Evolutionary conservation across 257 asterid species (phyloP), one percentile per base, ranked within the genome.

Genomic region (Fraxinus cuspidata): DNA sequence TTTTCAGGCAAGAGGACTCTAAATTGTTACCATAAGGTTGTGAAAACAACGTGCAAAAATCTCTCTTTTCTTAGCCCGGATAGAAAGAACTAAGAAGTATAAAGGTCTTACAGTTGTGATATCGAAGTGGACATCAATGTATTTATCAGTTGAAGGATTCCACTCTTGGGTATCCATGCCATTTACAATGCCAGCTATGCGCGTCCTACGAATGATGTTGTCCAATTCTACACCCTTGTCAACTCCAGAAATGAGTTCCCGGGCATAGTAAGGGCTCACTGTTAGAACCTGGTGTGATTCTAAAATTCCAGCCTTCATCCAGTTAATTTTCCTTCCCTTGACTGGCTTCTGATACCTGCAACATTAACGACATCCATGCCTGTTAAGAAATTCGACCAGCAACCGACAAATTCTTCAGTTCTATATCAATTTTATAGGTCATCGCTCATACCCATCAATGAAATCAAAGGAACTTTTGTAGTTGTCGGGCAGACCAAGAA

Each of bases 111-210:
- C 98, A 19, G 97, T 91, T 53, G 92, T 80, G 74, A 89, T 92
- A 69, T 96, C 92, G 69, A 90, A 96, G 80, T 92, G 84, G 81
- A 79, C 81, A 58, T 84, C 90, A 3, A 91, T 86, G 85, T 89
- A 81, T 74, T 92, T 95, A 86, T 95, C 99, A 16, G 96, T 87
- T 7, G 91, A 88, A 2, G 98, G 97, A 74, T 96, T 88, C 99
- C 99, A 93, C 86, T 96, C 99, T 85, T 93, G 97, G 69, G 84
- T 86, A 82, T 93, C 98, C 97, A 92, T 90, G 44, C 99, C 98
- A 31, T 96, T 96, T 6, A 84, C 86, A 64, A 92, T 96, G 56
- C 98, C 99, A 42, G 88, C 77, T 42, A 96, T 72, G 70, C 81
- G 21, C 74, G 77, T 44, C 78, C 60, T 75, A n/a, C 97, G 93